These are phyloP conservation scores for Populus euphratica DNA, from an alignment of 345 rosid species.

Conservation along the genomic window DNA sequence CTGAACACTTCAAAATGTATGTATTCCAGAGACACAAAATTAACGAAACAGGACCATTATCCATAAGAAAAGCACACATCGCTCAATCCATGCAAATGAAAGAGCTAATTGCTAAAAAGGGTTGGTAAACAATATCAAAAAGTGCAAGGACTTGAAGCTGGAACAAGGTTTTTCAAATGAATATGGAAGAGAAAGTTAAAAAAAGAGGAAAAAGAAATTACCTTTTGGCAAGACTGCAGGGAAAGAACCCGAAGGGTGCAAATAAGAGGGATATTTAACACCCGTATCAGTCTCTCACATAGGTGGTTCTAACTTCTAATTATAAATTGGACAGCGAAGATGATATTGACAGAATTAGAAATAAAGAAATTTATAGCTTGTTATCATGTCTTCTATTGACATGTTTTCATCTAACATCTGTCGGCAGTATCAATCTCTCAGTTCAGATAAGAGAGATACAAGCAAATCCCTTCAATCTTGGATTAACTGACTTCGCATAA, in stretches of 20 bases:
- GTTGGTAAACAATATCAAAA: not conserved
- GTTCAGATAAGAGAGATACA: not conserved
- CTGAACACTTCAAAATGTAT: not conserved
- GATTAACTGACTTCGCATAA: not conserved
- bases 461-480: conserved; percentile 25
- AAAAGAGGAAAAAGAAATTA: not conserved
- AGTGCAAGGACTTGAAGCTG: not conserved
- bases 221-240: conserved; percentile 11
- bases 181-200: not conserved
- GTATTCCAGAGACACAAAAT: not conserved
- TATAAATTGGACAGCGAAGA: not conserved
- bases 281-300: not conserved
- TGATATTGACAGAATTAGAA: conserved; percentile 3
- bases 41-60: not conserved
- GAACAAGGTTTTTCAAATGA: not conserved
- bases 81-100: not conserved
- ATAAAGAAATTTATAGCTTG: not conserved
- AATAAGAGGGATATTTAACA: not conserved
- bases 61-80: not conserved
- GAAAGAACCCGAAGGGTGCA: not conserved
- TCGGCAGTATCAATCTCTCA: not conserved
- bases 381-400: not conserved
- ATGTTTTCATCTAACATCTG: not conserved
- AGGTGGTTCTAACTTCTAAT: not conserved
- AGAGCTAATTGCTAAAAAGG: not conserved